Evolutionary conservation across 2,329 filamentous ascomycete species (phyloP).

Genomic region (Sarocladium oryzae): DNA sequence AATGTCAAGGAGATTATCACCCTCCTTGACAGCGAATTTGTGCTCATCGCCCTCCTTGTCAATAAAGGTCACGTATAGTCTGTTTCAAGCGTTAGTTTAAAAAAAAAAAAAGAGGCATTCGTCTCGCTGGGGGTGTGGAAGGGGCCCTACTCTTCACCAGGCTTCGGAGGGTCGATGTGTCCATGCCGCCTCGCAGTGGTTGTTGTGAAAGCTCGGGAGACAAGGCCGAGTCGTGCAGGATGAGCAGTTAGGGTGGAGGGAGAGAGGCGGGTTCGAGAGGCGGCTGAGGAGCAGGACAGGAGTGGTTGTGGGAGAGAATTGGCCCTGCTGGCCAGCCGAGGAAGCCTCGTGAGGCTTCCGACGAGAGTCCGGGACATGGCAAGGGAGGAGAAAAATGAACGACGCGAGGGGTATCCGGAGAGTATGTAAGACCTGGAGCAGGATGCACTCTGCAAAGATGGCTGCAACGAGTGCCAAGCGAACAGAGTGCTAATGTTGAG

Average conservation of each 20-base stretch:
- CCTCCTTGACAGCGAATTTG: slow-evolving; percentile 73
- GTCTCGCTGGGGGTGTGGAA: too few species aligned
- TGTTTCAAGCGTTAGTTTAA: slow-evolving; percentile 28
- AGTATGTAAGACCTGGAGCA: too few species aligned
- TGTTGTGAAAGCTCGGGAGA: slow-evolving; percentile 54
- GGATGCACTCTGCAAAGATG: too few species aligned
- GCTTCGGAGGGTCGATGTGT: slow-evolving; percentile 75
- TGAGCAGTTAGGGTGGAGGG: slow-evolving; percentile 9
- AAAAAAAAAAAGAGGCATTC: too few species aligned
- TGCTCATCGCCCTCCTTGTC: slow-evolving; percentile 78
- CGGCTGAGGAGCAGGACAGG: not conserved
- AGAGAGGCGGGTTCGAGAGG: not conserved
- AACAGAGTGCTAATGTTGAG: not conserved
- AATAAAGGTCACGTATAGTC: slow-evolving; percentile 83
- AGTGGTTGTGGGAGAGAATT: not conserved
- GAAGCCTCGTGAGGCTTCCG: slow-evolving; percentile 3
- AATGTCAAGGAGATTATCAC: slow-evolving; percentile 92
- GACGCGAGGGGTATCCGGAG: not conserved
- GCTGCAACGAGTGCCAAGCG: not conserved
- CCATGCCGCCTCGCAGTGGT: slow-evolving; percentile 60
- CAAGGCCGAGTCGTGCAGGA: not conserved
- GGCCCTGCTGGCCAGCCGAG: not conserved
- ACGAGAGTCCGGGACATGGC: not conserved
- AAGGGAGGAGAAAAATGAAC: not conserved
- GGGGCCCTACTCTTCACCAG: slow-evolving; percentile 97